These are phyloP conservation scores for Saccharomyces kudriavzevii DNA, from an alignment of 805 yeast genomes.

Conservation along the genomic window DNA sequence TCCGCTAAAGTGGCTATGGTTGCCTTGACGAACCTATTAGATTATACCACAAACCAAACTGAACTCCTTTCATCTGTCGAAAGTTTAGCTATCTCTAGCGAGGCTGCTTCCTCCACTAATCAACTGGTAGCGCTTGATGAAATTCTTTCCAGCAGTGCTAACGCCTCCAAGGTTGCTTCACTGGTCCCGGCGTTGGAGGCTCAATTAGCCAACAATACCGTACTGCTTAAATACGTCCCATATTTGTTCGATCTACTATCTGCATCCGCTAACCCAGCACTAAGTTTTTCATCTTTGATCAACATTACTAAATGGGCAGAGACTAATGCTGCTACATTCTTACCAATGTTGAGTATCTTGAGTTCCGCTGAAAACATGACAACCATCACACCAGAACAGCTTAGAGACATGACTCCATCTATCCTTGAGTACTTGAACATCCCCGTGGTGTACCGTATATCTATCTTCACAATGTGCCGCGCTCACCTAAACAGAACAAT, in stretches of 20 bases:
- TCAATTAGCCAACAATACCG: constrained; percentile 8
- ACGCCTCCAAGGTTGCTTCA: constrained; percentile 15
- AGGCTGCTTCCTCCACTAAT: constrained; percentile 16
- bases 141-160: constrained; percentile 16
- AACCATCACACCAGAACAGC: constrained; percentile 14
- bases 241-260: constrained; percentile 16
- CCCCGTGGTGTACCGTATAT: constrained; percentile 23
- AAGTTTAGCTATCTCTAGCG: constrained; percentile 13
- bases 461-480: constrained; percentile 28
- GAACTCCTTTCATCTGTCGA: constrained; percentile 14
- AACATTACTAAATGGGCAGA: constrained; percentile 21
- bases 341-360: constrained; percentile 18
- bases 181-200: constrained; percentile 15
- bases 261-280: constrained; percentile 19
- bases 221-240: constrained; percentile 15
- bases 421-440: constrained; percentile 21
- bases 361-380: constrained; percentile 8
- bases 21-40: constrained; percentile 14
- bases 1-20: constrained; percentile 17
- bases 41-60: constrained; percentile 14
- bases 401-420: constrained; percentile 19
- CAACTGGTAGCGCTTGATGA: constrained; percentile 19
- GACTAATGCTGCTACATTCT: constrained; percentile 12
- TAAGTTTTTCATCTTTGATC: constrained; percentile 18
- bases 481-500: constrained; percentile 15